These are phyloP conservation scores for Nicotiana noctiflora DNA, from an alignment of 257 asterid genomes.

Conservation along the genomic window DNA sequence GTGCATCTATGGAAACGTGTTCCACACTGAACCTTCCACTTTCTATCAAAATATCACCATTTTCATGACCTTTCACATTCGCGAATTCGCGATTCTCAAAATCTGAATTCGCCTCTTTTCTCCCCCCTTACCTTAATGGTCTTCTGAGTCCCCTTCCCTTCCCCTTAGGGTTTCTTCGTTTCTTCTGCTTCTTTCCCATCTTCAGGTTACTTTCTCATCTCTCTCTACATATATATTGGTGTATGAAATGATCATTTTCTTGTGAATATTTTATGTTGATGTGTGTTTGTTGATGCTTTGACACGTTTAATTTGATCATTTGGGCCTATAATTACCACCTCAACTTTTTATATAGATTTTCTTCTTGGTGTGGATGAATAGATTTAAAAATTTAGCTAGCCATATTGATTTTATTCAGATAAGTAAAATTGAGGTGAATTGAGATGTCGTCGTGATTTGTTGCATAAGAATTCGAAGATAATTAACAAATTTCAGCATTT, in stretches of 20 bases:
- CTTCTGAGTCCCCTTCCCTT: conserved; percentile 1
- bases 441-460: neutral
- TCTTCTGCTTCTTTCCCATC: conserved; percentile 1
- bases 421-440: neutral
- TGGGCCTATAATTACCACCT: neutral
- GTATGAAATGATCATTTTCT: neutral
- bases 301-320: neutral
- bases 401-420: neutral
- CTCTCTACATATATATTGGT: neutral
- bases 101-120: conserved; percentile 2
- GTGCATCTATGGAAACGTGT: conserved; percentile 6
- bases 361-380: neutral
- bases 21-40: neutral
- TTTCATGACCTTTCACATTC: neutral
- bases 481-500: neutral
- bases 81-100: neutral
- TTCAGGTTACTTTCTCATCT: conserved; percentile 22
- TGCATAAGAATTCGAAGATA: neutral
- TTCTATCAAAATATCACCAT: neutral
- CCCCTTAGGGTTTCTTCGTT: conserved; percentile 24
- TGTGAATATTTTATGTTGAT: neutral
- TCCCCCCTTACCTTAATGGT: conserved; percentile 5
- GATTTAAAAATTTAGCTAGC: neutral
- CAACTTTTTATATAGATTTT: neutral
- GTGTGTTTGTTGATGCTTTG: neutral